Conservation (phyloP, 371 early-diverging fungal genomes). For the Zopfochytrium polystomum region DNA sequence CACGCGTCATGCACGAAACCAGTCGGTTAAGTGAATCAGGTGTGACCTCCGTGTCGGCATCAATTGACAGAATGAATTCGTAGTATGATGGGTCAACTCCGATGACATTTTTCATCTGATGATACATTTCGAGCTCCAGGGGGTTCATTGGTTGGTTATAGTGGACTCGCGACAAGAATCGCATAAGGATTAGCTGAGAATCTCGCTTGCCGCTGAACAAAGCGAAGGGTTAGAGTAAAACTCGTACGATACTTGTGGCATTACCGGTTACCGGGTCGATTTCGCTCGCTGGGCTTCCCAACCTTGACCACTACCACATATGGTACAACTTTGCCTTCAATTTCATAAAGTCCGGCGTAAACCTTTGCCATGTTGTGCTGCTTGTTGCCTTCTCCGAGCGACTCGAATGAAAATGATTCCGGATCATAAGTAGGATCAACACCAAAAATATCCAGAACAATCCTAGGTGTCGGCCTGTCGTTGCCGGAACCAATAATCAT, state of each 20-base stretch:
- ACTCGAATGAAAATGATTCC: slow-evolving; percentile 51
- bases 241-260: too few species aligned
- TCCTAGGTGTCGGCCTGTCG: slow-evolving; percentile 82
- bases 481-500: slow-evolving; percentile 86
- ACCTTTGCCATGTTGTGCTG: slow-evolving; percentile 88
- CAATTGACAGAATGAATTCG: slow-evolving; percentile 92
- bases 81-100: slow-evolving; percentile 81
- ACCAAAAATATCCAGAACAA: slow-evolving; percentile 77
- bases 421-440: slow-evolving; percentile 62
- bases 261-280: slow-evolving; percentile 61
- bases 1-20: slow-evolving; percentile 84
- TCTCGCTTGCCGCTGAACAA: slow-evolving; percentile 99
- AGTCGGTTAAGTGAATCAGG: slow-evolving; percentile 83
- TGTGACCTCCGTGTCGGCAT: slow-evolving; percentile 90
- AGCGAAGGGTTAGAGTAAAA: slow-evolving; percentile 80
- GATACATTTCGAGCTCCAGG: too few species aligned
- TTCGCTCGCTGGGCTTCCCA: slow-evolving; percentile 67
- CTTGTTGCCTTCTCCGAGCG: slow-evolving; percentile 67
- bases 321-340: slow-evolving; percentile 80
- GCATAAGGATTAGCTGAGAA: slow-evolving; percentile 98
- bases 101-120: too few species aligned
- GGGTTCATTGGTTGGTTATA: slow-evolving; percentile 79
- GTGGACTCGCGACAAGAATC: slow-evolving; percentile 97
- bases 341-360: slow-evolving; percentile 94
- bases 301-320: slow-evolving; percentile 82